Evolutionary conservation across 176 grass and related monocot genomes (phyloP).

Genomic region (Saccharum officinarum): DNA sequence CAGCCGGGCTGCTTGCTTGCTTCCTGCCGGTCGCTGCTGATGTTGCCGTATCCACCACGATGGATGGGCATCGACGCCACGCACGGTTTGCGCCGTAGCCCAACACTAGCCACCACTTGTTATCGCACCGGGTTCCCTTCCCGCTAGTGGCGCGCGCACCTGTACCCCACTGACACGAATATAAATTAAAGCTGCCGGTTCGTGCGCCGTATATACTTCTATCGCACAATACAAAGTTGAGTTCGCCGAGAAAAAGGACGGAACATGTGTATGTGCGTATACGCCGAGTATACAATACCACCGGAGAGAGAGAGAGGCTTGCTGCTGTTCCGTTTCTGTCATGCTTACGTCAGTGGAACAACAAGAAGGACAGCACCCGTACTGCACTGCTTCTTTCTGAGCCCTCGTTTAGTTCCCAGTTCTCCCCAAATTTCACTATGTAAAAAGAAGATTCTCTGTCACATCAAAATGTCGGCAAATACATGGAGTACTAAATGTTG

Average conservation of each 20-base stretch:
- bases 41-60: not conserved
- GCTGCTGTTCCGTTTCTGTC: not conserved
- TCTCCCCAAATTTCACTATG: too few relatives aligned
- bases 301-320: not conserved
- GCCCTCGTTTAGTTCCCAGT: too few relatives aligned
- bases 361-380: not conserved
- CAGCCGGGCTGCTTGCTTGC: too few relatives aligned
- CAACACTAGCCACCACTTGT: not conserved
- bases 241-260: not conserved
- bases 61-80: not conserved
- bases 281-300: too few relatives aligned
- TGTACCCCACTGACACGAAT: slow-evolving; percentile 22
- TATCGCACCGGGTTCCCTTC: slow-evolving; percentile 7
- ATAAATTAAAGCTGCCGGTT: not conserved
- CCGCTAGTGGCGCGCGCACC: slow-evolving; percentile 19
- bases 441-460: too few relatives aligned
- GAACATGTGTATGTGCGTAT: not conserved
- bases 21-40: not conserved
- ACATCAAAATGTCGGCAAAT: too few relatives aligned
- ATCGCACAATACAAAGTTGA: not conserved
- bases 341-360: slow-evolving; percentile 17
- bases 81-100: not conserved
- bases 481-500: too few relatives aligned
- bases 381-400: too few relatives aligned
- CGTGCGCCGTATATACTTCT: not conserved